Percentiles rank a stretch among this genome's conserved stretches.
phyloP scores from a whole-genome alignment of 257 asterid genomes.

The Fraxinus excelsior region DNA sequence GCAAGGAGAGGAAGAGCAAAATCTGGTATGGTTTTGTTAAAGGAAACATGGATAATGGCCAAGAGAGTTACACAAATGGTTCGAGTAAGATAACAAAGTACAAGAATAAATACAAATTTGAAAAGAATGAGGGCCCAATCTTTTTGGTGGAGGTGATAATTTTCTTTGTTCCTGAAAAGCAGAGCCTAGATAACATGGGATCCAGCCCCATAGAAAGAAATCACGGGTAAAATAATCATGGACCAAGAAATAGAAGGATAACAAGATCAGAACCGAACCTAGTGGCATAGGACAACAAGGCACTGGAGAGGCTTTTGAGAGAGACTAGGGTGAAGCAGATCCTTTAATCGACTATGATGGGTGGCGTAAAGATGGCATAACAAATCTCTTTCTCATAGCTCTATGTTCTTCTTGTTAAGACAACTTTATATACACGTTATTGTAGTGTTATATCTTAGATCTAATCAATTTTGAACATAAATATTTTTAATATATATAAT shows the following conservation, averaged over 20 bases:
- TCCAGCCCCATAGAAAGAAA: slow-evolving; percentile 31
- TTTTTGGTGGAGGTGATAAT: slow-evolving; percentile 29
- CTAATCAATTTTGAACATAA: no score
- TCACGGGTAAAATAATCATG: background rate
- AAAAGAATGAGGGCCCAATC: slow-evolving; percentile 16
- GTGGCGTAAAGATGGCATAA: no score
- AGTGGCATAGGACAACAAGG: background rate
- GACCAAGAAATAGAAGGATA: background rate
- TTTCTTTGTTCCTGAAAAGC: slow-evolving; percentile 51
- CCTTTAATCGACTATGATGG: no score
- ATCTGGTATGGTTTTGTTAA: slow-evolving; percentile 3
- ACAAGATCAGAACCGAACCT: background rate
- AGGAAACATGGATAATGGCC: slow-evolving; percentile 31
- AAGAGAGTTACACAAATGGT: background rate
- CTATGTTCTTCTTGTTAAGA: no score
- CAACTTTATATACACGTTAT: no score
- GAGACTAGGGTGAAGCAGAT: no score
- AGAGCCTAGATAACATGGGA: slow-evolving; percentile 45
- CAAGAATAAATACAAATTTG: background rate
- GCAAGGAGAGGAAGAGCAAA: slow-evolving; percentile 23
- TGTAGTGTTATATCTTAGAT: no score
- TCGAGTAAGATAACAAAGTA: background rate
- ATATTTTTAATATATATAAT: no score
- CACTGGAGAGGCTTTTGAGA: no score
- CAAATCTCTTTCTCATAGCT: no score